Evolutionary conservation across 1,284 basidiomycete species (phyloP).

Genomic region (Sporisorium graminicola): DNA sequence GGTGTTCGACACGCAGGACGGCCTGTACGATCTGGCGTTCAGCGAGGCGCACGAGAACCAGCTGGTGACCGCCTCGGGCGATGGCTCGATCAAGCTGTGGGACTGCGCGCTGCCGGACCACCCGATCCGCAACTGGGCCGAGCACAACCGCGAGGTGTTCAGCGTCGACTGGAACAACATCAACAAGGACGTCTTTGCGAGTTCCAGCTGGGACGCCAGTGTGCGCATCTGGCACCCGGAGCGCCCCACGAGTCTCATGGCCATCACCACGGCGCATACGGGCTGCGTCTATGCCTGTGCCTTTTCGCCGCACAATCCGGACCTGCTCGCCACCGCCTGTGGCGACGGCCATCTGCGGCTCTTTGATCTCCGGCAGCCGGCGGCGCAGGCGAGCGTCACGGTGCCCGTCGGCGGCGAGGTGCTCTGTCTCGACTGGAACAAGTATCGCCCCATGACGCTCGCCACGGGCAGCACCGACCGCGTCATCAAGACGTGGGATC

Average conservation of each 20-base stretch:
- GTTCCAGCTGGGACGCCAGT: slow-evolving; percentile 87
- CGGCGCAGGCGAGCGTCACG: slow-evolving; percentile 16
- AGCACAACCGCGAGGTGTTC: slow-evolving; percentile 91
- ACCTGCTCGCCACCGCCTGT: slow-evolving; percentile 83
- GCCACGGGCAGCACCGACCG: slow-evolving; percentile 87
- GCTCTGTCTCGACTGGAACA: slow-evolving; percentile 90
- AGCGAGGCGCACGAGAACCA: slow-evolving; percentile 95
- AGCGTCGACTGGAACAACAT: slow-evolving; percentile 98
- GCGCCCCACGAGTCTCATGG: slow-evolving; percentile 80
- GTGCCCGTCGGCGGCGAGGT: slow-evolving; percentile 68
- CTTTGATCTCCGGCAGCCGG: slow-evolving; percentile 57
- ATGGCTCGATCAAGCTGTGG: slow-evolving; percentile 92
- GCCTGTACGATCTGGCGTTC: slow-evolving; percentile 91
- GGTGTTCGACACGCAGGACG: slow-evolving; percentile 89
- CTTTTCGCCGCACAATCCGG: slow-evolving; percentile 90
- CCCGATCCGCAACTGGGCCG: slow-evolving; percentile 91
- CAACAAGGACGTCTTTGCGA: slow-evolving; percentile 88
- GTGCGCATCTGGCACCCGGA: slow-evolving; percentile 92
- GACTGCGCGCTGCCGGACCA: slow-evolving; percentile 88
- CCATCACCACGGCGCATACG: slow-evolving; percentile 83
- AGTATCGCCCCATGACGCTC: slow-evolving; percentile 83
- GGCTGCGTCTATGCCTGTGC: slow-evolving; percentile 88
- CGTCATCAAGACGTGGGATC: slow-evolving; percentile 84
- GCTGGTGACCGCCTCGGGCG: slow-evolving; percentile 86
- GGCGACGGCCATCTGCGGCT: slow-evolving; percentile 74